Evolutionary conservation across 1,284 basidiomycete genomes (phyloP).

Genomic region (Malassezia equina): DNA sequence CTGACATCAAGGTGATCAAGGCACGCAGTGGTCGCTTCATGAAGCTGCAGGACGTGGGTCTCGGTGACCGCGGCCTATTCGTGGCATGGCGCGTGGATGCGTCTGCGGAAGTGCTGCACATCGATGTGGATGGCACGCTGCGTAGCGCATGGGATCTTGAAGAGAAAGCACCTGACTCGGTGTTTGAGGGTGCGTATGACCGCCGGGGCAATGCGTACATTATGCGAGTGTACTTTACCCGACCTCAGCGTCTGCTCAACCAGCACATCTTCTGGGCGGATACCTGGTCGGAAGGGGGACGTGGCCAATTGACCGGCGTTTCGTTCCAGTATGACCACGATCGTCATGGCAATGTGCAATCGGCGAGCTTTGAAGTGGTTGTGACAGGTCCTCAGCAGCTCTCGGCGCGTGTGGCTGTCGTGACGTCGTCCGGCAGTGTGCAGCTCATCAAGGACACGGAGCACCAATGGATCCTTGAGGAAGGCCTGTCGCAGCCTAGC

Average conservation of each 20-base stretch:
- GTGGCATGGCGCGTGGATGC: constrained; percentile 29
- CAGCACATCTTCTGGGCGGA: constrained; percentile 58
- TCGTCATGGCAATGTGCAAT: constrained; percentile 60
- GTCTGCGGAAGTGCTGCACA: constrained; percentile 28
- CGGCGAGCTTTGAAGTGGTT: constrained; percentile 52
- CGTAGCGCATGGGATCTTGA: constrained; percentile 37
- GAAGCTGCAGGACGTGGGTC: constrained; percentile 27
- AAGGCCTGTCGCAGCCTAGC: constrained; percentile 61
- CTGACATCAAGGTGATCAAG: constrained; percentile 21
- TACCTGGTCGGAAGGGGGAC: constrained; percentile 51
- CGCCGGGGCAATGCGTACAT: constrained; percentile 57
- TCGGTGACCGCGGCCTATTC: constrained; percentile 34
- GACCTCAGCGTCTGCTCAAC: constrained; percentile 44
- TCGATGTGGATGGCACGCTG: constrained; percentile 26
- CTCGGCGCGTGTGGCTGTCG: constrained; percentile 56
- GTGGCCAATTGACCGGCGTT: constrained; percentile 57
- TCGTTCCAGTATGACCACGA: constrained; percentile 64
- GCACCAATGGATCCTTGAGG: constrained; percentile 70
- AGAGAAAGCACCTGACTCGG: constrained; percentile 40
- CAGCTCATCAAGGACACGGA: constrained; percentile 63
- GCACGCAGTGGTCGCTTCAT: constrained; percentile 6
- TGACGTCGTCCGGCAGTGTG: constrained; percentile 67
- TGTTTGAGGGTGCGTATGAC: constrained; percentile 55
- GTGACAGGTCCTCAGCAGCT: constrained; percentile 51
- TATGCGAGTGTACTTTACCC: constrained; percentile 58